phyloP scores from a whole-genome alignment of 192 early-diverging fungal genomes.

The Cetraspora pellucida region DNA sequence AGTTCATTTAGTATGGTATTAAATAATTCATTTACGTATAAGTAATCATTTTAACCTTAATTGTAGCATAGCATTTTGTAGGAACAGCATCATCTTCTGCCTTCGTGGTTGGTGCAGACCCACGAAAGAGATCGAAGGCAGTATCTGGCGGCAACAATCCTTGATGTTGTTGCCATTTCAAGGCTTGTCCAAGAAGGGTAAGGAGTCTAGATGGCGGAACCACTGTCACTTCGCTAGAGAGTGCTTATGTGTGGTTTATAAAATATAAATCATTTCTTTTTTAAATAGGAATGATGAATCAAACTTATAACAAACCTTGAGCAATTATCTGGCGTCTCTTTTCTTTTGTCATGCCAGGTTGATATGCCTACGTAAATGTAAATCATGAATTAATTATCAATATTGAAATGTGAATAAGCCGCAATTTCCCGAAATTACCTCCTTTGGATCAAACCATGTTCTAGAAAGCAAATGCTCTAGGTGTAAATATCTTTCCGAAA shows the following conservation, averaged over 20 bases:
- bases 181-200: slow-evolving; percentile 79
- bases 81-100: slow-evolving; percentile 77
- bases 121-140: slow-evolving; percentile 81
- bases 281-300: no score
- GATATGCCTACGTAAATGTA: slow-evolving; percentile 59
- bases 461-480: slow-evolving; percentile 79
- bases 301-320: slow-evolving; percentile 43
- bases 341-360: slow-evolving; percentile 64
- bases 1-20: background rate
- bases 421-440: slow-evolving; percentile 40
- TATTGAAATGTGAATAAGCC: background rate
- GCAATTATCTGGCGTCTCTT: slow-evolving; percentile 77
- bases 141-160: slow-evolving; percentile 71
- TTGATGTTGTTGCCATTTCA: slow-evolving; percentile 89
- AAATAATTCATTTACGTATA: background rate
- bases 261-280: background rate
- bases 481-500: slow-evolving; percentile 80
- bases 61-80: slow-evolving; percentile 69
- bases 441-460: slow-evolving; percentile 71
- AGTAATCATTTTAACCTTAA: slow-evolving; percentile 63
- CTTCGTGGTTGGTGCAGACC: slow-evolving; percentile 60
- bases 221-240: slow-evolving; percentile 67
- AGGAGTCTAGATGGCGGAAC: slow-evolving; percentile 81
- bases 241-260: slow-evolving; percentile 32
- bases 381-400: background rate